These are phyloP conservation scores for Fusarium subglutinans DNA, from an alignment of 2,329 filamentous ascomycete genomes.

Conservation along the genomic window DNA sequence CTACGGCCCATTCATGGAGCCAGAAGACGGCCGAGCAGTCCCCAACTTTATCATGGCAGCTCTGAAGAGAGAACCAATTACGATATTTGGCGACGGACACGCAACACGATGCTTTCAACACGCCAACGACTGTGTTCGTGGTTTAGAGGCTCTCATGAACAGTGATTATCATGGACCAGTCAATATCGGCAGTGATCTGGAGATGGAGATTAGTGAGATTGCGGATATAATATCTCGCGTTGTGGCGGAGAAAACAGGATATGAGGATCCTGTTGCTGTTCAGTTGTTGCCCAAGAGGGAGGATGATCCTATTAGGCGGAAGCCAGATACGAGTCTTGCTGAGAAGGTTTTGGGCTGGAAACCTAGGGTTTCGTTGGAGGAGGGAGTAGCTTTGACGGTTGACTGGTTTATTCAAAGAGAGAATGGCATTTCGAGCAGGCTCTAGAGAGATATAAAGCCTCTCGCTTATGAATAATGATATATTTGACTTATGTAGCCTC, in stretches of 20 bases:
- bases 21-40: slow-evolving; percentile 22
- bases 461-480: background rate
- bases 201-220: slow-evolving; percentile 27
- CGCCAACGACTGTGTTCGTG: slow-evolving; percentile 17
- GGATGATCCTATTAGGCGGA: slow-evolving; percentile 28
- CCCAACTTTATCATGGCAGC: slow-evolving; percentile 36
- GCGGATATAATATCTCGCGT: slow-evolving; percentile 23
- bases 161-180: slow-evolving; percentile 25
- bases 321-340: slow-evolving; percentile 25
- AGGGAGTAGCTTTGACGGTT: slow-evolving; percentile 22
- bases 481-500: too few species aligned
- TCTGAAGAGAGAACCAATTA: slow-evolving; percentile 19
- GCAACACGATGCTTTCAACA: slow-evolving; percentile 30
- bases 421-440: slow-evolving; percentile 12
- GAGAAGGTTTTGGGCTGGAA: slow-evolving; percentile 18
- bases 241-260: slow-evolving; percentile 17
- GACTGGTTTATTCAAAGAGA: slow-evolving; percentile 33
- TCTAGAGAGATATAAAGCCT: background rate
- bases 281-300: slow-evolving; percentile 20
- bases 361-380: slow-evolving; percentile 15
- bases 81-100: slow-evolving; percentile 30
- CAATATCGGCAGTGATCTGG: slow-evolving; percentile 31
- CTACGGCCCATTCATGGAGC: slow-evolving; percentile 26
- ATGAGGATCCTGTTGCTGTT: slow-evolving; percentile 4
- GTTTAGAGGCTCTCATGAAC: slow-evolving; percentile 27